A percentile compares a stretch with the other conserved stretches of the same genome.
phyloP scores from a whole-genome alignment of 2,329 filamentous ascomycete species.

The Botrytis galanthina region DNA sequence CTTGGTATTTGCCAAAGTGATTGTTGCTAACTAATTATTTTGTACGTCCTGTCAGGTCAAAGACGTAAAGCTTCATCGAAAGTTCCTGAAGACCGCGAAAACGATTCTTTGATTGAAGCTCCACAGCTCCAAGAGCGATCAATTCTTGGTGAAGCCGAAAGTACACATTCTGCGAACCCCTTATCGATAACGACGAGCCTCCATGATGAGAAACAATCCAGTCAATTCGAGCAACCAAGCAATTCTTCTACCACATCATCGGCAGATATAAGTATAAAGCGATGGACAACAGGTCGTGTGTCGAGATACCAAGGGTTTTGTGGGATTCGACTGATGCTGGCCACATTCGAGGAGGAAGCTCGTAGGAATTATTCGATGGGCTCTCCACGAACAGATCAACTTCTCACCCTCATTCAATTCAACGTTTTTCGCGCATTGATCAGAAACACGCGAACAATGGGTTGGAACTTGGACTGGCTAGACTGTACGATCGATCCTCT shows the following conservation, averaged over 20 bases:
- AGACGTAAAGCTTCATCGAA: neutral
- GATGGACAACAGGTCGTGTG: neutral
- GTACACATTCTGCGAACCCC: neutral
- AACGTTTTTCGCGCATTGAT: conserved; percentile 43
- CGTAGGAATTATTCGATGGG: neutral
- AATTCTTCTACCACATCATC: neutral
- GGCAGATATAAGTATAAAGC: neutral
- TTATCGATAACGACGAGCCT: conserved; percentile 1
- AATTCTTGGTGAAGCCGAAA: neutral
- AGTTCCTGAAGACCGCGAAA: neutral
- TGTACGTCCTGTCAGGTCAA: neutral
- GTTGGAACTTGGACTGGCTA: neutral
- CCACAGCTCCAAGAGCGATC: neutral
- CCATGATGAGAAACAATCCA: neutral
- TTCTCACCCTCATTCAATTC: conserved; percentile 26
- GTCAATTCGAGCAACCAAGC: neutral
- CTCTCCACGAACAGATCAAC: conserved; percentile 7
- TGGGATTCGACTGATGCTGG: neutral
- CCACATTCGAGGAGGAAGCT: neutral
- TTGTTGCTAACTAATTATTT: conserved; percentile 2
- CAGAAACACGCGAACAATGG: conserved; percentile 38
- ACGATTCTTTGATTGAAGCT: neutral
- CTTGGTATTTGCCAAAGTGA: neutral
- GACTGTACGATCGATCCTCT: conserved; percentile 38
- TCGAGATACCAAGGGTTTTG: neutral